Evolutionary conservation across 2,329 filamentous ascomycete species (phyloP).

Genomic region (Aureobasidium sp.): DNA sequence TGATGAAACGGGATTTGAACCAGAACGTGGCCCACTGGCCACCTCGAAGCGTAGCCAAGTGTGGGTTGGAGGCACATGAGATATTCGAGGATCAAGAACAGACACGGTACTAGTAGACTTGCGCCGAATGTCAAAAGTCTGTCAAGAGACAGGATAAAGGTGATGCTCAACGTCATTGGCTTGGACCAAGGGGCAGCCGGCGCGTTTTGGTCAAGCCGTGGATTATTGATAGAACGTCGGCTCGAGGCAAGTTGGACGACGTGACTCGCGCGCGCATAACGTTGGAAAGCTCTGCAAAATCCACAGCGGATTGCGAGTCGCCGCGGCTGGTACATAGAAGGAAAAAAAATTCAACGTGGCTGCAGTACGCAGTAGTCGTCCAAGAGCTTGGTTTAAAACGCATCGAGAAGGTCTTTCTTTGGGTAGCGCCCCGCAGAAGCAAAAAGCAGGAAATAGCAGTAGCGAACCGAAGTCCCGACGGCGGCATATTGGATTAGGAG

Average conservation of each 20-base stretch:
- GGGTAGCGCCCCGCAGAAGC: slow-evolving; percentile 10
- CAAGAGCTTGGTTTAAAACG: neutral
- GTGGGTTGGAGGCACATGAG: neutral
- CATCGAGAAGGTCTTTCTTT: slow-evolving; percentile 1
- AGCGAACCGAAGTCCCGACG: slow-evolving; percentile 13
- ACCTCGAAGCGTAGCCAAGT: neutral
- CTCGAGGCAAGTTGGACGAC: neutral
- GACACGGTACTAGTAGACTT: neutral
- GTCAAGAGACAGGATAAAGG: neutral
- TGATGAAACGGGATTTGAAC: slow-evolving; percentile 7
- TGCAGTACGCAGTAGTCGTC: too few relatives aligned
- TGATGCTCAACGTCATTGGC: slow-evolving; percentile 1
- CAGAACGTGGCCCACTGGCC: slow-evolving; percentile 10
- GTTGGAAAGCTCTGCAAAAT: slow-evolving; percentile 6
- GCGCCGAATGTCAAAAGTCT: neutral
- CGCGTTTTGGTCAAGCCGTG: neutral
- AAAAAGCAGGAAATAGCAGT: slow-evolving; percentile 9
- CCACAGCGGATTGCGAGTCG: neutral
- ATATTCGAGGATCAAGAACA: neutral
- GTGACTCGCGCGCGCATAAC: slow-evolving; percentile 15
- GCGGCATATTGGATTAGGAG: slow-evolving; percentile 13
- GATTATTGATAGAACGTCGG: slow-evolving; percentile 1
- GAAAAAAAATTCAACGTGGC: neutral
- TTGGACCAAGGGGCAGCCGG: neutral
- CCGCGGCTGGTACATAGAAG: neutral